Evolutionary conservation across 306 rosid genomes (phyloP).

Genomic region (Cicer yamashitae): DNA sequence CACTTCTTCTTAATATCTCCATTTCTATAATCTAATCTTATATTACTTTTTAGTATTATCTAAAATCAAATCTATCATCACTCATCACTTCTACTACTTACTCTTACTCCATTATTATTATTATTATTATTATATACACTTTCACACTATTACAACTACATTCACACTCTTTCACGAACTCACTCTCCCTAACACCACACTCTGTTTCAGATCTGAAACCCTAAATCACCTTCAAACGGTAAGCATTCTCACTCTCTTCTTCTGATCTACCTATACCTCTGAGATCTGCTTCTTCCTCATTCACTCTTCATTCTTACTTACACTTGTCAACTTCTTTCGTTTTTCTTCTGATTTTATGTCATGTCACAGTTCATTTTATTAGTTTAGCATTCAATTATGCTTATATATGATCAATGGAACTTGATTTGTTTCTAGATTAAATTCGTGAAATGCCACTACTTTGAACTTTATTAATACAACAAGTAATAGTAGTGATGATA

Average conservation of each 20-base stretch:
- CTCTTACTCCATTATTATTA: too few relatives aligned
- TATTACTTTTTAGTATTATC: too few relatives aligned
- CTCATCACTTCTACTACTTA: too few relatives aligned
- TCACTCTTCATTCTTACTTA: too few relatives aligned
- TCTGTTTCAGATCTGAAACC: conserved; percentile 22
- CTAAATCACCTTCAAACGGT: background rate
- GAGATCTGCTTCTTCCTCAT: background rate
- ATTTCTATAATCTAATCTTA: too few relatives aligned
- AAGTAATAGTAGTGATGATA: background rate
- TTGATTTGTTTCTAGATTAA: conserved; percentile 28
- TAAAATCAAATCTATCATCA: too few relatives aligned
- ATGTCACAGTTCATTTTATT: background rate
- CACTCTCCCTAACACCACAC: background rate
- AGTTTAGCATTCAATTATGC: background rate
- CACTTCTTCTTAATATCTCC: too few relatives aligned
- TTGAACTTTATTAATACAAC: background rate
- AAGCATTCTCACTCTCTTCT: background rate
- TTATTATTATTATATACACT: background rate
- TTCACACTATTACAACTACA: background rate
- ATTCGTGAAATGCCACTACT: background rate
- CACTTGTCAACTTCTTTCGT: background rate
- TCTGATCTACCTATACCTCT: background rate
- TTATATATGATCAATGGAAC: background rate
- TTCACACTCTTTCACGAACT: background rate
- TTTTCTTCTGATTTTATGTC: background rate